A percentile compares a stretch with the other conserved stretches of the same genome.
phyloP scores from a whole-genome alignment of 2,329 filamentous ascomycete species.

The Lecanicillium sp. region DNA sequence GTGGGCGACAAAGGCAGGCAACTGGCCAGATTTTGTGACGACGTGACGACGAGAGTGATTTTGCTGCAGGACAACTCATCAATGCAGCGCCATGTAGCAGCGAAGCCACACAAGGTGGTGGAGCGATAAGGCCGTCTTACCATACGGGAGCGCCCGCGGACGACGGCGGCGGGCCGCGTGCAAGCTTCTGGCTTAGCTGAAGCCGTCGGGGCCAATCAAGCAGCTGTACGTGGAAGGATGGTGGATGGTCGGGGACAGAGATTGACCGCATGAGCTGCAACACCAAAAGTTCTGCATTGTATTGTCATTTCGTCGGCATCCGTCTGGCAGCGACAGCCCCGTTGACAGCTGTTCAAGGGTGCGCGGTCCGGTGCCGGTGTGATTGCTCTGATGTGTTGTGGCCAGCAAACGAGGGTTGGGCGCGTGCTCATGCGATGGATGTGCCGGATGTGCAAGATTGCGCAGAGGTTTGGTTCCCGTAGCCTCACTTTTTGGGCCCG shows the following conservation, averaged over 20 bases:
- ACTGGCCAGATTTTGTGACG: slow-evolving; percentile 6
- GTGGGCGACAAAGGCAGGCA: neutral
- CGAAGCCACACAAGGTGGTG: neutral
- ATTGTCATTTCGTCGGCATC: neutral
- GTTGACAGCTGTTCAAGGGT: slow-evolving; percentile 5
- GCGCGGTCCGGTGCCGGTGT: slow-evolving; percentile 6
- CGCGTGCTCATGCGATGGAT: neutral
- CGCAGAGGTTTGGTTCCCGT: neutral
- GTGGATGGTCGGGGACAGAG: too few relatives aligned
- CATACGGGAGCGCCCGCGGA: slow-evolving; percentile 12
- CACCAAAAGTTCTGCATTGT: neutral
- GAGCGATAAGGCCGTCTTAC: slow-evolving; percentile 1
- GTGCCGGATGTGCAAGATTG: neutral
- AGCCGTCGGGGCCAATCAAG: slow-evolving; percentile 1
- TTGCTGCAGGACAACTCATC: slow-evolving; percentile 15
- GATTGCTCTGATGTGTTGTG: slow-evolving; percentile 6
- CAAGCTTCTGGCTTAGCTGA: slow-evolving; percentile 9
- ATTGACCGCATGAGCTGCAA: neutral
- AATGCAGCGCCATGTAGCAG: slow-evolving; percentile 13
- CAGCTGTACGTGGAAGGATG: slow-evolving; percentile 1
- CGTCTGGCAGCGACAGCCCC: slow-evolving; percentile 2
- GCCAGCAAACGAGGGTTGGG: slow-evolving; percentile 8
- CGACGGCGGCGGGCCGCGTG: slow-evolving; percentile 12
- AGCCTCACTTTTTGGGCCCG: slow-evolving; percentile 7
- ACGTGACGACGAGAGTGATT: slow-evolving; percentile 11